Percentiles rank a stretch among this genome's conserved stretches.
Evolutionary conservation across 2,329 filamentous ascomycete genomes (phyloP).

Genomic region (Cyphellophora europaea): DNA sequence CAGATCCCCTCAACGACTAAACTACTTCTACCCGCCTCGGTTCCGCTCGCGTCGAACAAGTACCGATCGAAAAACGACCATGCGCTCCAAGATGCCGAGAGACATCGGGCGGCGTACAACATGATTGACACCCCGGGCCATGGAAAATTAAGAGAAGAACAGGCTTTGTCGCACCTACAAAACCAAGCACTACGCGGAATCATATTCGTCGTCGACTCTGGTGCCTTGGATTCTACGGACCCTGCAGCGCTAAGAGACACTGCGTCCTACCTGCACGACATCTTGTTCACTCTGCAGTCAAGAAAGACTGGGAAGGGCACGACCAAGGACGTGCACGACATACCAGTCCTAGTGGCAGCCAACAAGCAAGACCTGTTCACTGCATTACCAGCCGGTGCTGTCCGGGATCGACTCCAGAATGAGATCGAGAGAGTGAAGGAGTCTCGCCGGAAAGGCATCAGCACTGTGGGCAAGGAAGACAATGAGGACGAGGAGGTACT

Average conservation of each 20-base stretch:
- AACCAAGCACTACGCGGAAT: slow-evolving; percentile 53
- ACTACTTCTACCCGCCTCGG: slow-evolving; percentile 45
- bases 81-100: slow-evolving; percentile 46
- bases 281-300: slow-evolving; percentile 75
- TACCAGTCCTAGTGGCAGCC: slow-evolving; percentile 75
- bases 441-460: slow-evolving; percentile 67
- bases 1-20: slow-evolving; percentile 50
- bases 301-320: slow-evolving; percentile 32
- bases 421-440: slow-evolving; percentile 72
- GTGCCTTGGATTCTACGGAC: slow-evolving; percentile 42
- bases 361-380: slow-evolving; percentile 98
- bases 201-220: slow-evolving; percentile 83
- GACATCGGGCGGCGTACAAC: slow-evolving; percentile 28
- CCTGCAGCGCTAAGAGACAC: slow-evolving; percentile 53
- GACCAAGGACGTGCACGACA: slow-evolving; percentile 41
- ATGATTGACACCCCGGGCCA: slow-evolving; percentile 78
- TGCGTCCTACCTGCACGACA: slow-evolving; percentile 78
- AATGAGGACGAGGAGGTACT: slow-evolving; percentile 64
- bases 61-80: slow-evolving; percentile 60
- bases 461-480: slow-evolving; percentile 22
- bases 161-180: slow-evolving; percentile 43
- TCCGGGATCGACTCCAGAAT: slow-evolving; percentile 64
- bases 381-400: slow-evolving; percentile 67
- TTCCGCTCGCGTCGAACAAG: slow-evolving; percentile 46
- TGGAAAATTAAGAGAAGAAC: slow-evolving; percentile 74